Evolutionary conservation across 2,329 filamentous ascomycete species (phyloP).

Genomic region (Metarhizium rileyi): DNA sequence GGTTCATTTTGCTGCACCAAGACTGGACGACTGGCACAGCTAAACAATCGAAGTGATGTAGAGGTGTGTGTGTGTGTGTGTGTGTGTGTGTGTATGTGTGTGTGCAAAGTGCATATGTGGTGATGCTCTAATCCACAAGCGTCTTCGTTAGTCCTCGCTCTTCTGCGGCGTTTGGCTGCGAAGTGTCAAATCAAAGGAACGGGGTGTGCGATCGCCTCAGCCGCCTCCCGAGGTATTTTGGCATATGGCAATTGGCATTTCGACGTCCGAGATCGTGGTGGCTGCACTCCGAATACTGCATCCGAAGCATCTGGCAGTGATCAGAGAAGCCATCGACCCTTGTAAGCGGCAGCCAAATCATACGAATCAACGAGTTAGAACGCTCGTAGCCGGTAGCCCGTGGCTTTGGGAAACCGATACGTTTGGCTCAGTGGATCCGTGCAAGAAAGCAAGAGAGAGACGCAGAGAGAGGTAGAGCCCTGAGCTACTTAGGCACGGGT

Average conservation of each 20-base stretch:
- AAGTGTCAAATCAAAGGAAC: neutral
- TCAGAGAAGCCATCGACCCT: neutral
- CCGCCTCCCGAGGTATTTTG: slow-evolving; percentile 1
- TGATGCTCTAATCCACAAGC: no score
- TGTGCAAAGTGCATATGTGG: neutral
- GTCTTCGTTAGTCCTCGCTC: no score
- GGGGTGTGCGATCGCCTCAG: slow-evolving; percentile 5
- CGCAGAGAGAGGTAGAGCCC: no score
- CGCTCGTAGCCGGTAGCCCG: neutral
- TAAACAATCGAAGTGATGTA: neutral
- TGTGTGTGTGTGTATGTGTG: neutral
- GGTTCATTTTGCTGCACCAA: neutral
- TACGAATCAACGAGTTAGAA: neutral
- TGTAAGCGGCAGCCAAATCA: neutral
- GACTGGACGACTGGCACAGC: neutral
- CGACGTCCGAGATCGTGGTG: neutral
- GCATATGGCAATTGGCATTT: neutral
- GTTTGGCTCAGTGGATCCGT: neutral
- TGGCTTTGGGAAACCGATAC: neutral
- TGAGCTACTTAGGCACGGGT: no score
- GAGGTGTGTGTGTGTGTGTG: neutral
- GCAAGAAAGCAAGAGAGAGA: neutral
- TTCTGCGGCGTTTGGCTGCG: neutral
- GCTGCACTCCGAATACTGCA: neutral
- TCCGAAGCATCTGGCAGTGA: neutral